A percentile compares a stretch with the other conserved stretches of the same genome.
These are phyloP conservation scores for Dimocarpus longan DNA, from an alignment of 345 rosid species.

Conservation along the genomic window DNA sequence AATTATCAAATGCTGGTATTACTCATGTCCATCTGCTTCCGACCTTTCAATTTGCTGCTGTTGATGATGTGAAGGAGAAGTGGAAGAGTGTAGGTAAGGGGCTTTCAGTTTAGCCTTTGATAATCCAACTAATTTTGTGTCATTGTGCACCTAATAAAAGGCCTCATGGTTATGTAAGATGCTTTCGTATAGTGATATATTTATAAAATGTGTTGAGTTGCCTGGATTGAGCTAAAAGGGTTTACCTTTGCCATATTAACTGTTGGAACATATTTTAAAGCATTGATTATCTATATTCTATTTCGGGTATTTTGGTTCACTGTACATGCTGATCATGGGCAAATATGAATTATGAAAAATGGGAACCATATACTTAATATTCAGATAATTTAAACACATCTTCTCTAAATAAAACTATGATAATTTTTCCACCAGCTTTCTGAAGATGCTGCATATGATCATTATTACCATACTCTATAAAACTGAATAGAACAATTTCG, in stretches of 20 bases:
- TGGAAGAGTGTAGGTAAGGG: constrained; percentile 81
- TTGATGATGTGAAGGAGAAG: constrained; percentile 78
- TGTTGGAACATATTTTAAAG: not conserved
- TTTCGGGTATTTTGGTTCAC: not conserved
- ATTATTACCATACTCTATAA: not conserved
- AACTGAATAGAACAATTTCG: not conserved
- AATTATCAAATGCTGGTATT: constrained; percentile 83
- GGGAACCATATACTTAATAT: not conserved
- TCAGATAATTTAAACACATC: not conserved
- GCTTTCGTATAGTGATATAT: not conserved
- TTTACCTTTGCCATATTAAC: not conserved
- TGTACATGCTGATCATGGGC: not conserved
- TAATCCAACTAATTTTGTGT: not conserved
- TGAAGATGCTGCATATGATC: constrained; percentile 11
- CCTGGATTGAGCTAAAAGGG: not conserved
- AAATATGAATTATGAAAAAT: not conserved
- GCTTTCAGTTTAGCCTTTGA: constrained; percentile 9
- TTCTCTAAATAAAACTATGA: not conserved
- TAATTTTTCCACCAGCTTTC: not conserved
- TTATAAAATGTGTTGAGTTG: not conserved
- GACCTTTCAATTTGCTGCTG: constrained; percentile 81
- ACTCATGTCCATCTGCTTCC: constrained; percentile 93
- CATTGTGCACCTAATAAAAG: not conserved
- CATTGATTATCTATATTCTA: not conserved
- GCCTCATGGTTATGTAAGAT: not conserved